These are phyloP conservation scores for Aegilops umbellulata DNA, from an alignment of 176 grass and related monocot species.

Conservation along the genomic window DNA sequence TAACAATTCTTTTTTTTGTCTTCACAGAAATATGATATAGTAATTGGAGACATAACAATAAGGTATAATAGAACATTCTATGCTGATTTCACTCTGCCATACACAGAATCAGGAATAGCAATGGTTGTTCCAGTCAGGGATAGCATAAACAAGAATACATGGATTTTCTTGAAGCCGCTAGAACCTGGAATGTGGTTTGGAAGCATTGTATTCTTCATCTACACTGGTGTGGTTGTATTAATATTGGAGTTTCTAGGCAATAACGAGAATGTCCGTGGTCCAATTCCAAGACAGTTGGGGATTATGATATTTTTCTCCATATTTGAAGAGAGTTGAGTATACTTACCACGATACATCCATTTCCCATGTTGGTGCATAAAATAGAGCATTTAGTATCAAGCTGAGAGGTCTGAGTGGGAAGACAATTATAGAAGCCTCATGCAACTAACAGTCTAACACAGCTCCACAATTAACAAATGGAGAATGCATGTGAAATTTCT, in stretches of 20 bases:
- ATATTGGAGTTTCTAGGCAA: slow-evolving; percentile 45
- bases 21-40: slow-evolving; percentile 47
- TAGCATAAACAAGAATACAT: slow-evolving; percentile 24
- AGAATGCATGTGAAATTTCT: not conserved
- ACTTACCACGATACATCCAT: not conserved
- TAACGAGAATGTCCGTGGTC: not conserved
- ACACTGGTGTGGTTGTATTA: slow-evolving; percentile 43
- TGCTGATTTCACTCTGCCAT: slow-evolving; percentile 52
- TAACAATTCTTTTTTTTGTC: not conserved
- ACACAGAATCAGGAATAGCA: slow-evolving; percentile 27
- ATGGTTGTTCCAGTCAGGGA: slow-evolving; percentile 44
- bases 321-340: slow-evolving; percentile 23
- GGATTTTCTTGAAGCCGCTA: slow-evolving; percentile 54
- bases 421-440: not conserved
- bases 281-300: not conserved
- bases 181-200: slow-evolving; percentile 34
- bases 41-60: slow-evolving; percentile 50
- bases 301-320: slow-evolving; percentile 14
- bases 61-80: slow-evolving; percentile 21
- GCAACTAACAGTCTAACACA: no score
- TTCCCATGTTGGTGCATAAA: not conserved
- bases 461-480: not conserved
- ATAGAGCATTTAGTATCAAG: not conserved
- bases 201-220: slow-evolving; percentile 32
- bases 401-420: not conserved